These are phyloP conservation scores for Tausonia pullulans DNA, from an alignment of 1,284 basidiomycete species.

Conservation along the genomic window DNA sequence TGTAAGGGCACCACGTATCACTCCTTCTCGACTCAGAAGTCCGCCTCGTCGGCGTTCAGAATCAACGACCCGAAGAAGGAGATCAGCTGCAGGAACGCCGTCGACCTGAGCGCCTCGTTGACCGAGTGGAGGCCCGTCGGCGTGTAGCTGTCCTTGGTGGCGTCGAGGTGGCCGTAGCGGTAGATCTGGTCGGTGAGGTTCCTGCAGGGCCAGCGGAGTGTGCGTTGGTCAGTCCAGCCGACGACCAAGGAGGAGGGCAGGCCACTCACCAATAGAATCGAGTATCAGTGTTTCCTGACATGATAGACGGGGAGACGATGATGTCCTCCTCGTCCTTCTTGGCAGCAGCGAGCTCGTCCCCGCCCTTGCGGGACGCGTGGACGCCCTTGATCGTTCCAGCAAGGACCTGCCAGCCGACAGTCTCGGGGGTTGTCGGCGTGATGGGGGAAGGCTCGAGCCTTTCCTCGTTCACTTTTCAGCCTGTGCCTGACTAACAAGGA, in stretches of 20 bases:
- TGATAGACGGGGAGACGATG: constrained; percentile 36
- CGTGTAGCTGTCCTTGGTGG: constrained; percentile 16
- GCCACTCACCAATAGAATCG: neutral
- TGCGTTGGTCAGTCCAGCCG: constrained; percentile 4
- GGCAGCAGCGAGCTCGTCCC: neutral
- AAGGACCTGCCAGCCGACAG: constrained; percentile 41
- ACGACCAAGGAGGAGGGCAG: neutral
- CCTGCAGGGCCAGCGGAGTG: constrained; percentile 47
- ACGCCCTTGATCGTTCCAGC: constrained; percentile 42
- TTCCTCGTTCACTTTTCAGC: neutral
- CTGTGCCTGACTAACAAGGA: neutral
- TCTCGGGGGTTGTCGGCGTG: constrained; percentile 38
- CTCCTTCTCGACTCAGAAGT: neutral
- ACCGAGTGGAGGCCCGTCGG: constrained; percentile 51
- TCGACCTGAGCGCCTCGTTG: constrained; percentile 39
- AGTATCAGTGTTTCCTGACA: constrained; percentile 38
- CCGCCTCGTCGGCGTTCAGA: constrained; percentile 28
- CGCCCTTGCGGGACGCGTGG: constrained; percentile 7
- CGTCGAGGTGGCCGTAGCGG: constrained; percentile 37
- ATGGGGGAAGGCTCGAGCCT: constrained; percentile 45
- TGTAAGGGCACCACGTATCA: no score
- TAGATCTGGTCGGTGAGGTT: constrained; percentile 44
- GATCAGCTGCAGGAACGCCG: constrained; percentile 27
- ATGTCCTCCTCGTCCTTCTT: constrained; percentile 25
- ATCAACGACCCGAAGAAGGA: constrained; percentile 33